Evolutionary conservation across 805 yeast species (phyloP).

Genomic region (Candida hispaniensis): DNA sequence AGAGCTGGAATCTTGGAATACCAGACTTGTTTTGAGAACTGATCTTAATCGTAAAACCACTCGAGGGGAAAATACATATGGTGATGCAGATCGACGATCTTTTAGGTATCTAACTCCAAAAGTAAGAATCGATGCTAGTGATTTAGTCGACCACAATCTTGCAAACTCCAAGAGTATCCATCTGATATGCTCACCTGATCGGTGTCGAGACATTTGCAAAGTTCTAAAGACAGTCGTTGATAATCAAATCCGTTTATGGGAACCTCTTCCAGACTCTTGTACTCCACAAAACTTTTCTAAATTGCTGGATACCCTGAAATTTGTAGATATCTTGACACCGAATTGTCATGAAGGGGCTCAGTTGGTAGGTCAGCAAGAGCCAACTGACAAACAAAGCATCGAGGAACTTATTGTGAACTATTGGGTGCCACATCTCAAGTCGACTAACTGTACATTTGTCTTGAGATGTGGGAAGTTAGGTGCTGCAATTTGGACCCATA

Average conservation of each 20-base stretch:
- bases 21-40: slow-evolving; percentile 47
- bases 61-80: slow-evolving; percentile 70
- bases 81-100: slow-evolving; percentile 45
- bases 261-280: slow-evolving; percentile 78
- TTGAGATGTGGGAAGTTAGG: slow-evolving; percentile 73
- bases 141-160: slow-evolving; percentile 32
- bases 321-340: slow-evolving; percentile 61
- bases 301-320: slow-evolving; percentile 32
- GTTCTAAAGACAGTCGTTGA: slow-evolving; percentile 21
- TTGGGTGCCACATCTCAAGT: slow-evolving; percentile 11
- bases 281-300: slow-evolving; percentile 37
- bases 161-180: slow-evolving; percentile 35
- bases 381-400: slow-evolving; percentile 33
- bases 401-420: slow-evolving; percentile 31
- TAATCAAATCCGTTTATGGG: slow-evolving; percentile 54
- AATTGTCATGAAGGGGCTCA: slow-evolving; percentile 74
- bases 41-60: slow-evolving; percentile 53
- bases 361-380: slow-evolving; percentile 41
- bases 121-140: slow-evolving; percentile 46
- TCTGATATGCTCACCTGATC: slow-evolving; percentile 58
- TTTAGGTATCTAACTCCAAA: slow-evolving; percentile 58
- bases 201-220: slow-evolving; percentile 43
- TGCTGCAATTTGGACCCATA: slow-evolving; percentile 37
- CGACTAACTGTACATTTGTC: slow-evolving; percentile 27
- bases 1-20: slow-evolving; percentile 47